phyloP scores from a whole-genome alignment of 495 filamentous ascomycete genomes.

The Lasiosphaeria ovina region DNA sequence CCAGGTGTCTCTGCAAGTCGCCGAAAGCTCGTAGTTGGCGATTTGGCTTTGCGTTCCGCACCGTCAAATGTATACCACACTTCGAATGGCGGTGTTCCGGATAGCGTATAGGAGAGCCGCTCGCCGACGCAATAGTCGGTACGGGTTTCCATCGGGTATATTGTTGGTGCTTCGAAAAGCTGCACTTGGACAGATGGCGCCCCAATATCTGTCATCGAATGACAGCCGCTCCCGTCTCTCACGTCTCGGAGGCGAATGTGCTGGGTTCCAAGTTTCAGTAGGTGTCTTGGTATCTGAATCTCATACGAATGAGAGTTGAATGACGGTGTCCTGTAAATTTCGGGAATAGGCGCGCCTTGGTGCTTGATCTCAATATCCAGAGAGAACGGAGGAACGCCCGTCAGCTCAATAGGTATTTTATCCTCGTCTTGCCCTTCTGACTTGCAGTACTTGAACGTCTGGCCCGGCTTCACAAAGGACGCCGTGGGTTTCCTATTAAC shows the following conservation, averaged over 20 bases:
- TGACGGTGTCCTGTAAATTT: conserved; percentile 72
- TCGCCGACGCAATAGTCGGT: conserved; percentile 94
- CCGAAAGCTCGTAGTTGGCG: conserved; percentile 73
- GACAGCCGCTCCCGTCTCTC: conserved; percentile 80
- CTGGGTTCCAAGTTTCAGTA: conserved; percentile 80
- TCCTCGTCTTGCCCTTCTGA: conserved; percentile 78
- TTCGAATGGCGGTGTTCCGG: conserved; percentile 84
- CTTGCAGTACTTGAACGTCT: conserved; percentile 91
- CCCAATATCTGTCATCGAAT: conserved; percentile 59
- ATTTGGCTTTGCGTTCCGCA: conserved; percentile 71
- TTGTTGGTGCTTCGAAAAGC: conserved; percentile 87
- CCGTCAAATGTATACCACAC: conserved; percentile 89
- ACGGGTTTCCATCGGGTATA: conserved; percentile 79
- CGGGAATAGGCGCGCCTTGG: conserved; percentile 72
- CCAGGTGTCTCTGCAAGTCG: conserved; percentile 89
- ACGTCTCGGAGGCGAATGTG: conserved; percentile 84
- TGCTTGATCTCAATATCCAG: conserved; percentile 92
- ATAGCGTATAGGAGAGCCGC: conserved; percentile 82
- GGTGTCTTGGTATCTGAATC: conserved; percentile 76
- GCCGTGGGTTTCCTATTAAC: conserved; percentile 81
- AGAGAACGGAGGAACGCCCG: conserved; percentile 82
- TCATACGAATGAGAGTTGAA: conserved; percentile 72
- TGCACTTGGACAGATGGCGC: conserved; percentile 75
- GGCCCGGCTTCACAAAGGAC: conserved; percentile 79
- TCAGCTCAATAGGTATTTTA: conserved; percentile 77